Evolutionary conservation across 192 early-diverging fungal genomes (phyloP).

Genomic region (Backusella mclennaniae): DNA sequence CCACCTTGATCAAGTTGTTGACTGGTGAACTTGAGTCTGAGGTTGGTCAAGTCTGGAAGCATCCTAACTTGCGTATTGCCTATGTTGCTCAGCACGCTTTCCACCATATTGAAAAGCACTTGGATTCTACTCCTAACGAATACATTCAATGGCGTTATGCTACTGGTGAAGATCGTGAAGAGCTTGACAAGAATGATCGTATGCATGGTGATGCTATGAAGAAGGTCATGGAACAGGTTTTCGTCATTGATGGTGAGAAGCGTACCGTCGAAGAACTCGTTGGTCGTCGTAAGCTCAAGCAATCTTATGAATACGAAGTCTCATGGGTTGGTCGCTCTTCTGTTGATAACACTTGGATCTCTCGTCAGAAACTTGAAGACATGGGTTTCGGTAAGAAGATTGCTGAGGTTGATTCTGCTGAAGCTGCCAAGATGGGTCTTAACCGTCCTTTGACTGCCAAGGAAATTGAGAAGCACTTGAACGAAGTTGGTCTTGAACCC

Average conservation of each 20-base stretch:
- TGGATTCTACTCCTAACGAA: conserved; percentile 79
- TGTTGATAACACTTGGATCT: conserved; percentile 72
- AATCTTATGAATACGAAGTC: conserved; percentile 83
- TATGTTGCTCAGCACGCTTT: conserved; percentile 89
- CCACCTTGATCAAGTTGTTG: conserved; percentile 71
- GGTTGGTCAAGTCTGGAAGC: conserved; percentile 75
- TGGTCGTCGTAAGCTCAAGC: conserved; percentile 78
- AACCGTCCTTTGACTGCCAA: conserved; percentile 69
- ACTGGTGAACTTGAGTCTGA: conserved; percentile 76
- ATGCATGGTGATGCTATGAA: conserved; percentile 66
- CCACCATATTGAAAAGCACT: conserved; percentile 82
- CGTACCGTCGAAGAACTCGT: conserved; percentile 59
- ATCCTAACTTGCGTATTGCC: conserved; percentile 84
- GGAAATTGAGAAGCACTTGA: conserved; percentile 72
- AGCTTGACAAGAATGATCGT: conserved; percentile 69
- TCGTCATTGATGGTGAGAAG: conserved; percentile 59
- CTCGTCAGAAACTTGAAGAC: conserved; percentile 66
- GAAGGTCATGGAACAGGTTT: conserved; percentile 54
- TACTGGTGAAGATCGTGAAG: conserved; percentile 77
- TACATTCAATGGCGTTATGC: conserved; percentile 87
- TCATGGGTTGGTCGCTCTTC: conserved; percentile 62
- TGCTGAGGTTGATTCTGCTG: conserved; percentile 71
- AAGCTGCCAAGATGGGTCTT: conserved; percentile 74
- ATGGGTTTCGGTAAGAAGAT: conserved; percentile 78
- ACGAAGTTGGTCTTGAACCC: conserved; percentile 72